Evolutionary conservation across 1,284 basidiomycete genomes (phyloP).

Genomic region (Ganoderma resinaceum): DNA sequence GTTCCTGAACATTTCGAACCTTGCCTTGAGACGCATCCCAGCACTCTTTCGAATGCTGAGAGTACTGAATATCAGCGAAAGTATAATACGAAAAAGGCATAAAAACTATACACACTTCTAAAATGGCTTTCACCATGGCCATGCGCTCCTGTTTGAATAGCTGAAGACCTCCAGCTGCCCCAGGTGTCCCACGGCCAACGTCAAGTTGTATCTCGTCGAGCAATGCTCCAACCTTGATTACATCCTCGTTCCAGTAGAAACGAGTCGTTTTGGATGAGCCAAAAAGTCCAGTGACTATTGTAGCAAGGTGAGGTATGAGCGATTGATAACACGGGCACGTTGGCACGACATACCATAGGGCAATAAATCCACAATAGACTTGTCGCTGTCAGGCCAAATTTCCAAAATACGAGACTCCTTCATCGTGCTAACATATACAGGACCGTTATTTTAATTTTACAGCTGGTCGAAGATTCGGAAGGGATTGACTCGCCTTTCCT

Average conservation of each 20-base stretch:
- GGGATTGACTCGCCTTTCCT: neutral
- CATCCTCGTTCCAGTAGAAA: neutral
- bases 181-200: neutral
- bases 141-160: neutral
- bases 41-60: neutral
- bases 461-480: neutral
- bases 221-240: neutral
- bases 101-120: neutral
- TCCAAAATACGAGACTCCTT: neutral
- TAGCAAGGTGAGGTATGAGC: neutral
- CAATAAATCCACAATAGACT: neutral
- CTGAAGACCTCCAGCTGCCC: neutral
- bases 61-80: neutral
- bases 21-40: neutral
- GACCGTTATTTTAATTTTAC: neutral
- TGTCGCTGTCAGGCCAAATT: neutral
- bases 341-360: neutral
- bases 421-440: neutral
- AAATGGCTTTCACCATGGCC: neutral
- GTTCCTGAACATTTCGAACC: neutral
- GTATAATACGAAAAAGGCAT: neutral
- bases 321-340: neutral
- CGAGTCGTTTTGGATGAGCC: neutral
- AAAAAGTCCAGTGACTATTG: neutral
- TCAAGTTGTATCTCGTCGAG: neutral